Percentiles rank a stretch among this genome's conserved stretches.
Evolutionary conservation across 139 green algal species (phyloP).

Genomic region (Gonium pectorale): DNA sequence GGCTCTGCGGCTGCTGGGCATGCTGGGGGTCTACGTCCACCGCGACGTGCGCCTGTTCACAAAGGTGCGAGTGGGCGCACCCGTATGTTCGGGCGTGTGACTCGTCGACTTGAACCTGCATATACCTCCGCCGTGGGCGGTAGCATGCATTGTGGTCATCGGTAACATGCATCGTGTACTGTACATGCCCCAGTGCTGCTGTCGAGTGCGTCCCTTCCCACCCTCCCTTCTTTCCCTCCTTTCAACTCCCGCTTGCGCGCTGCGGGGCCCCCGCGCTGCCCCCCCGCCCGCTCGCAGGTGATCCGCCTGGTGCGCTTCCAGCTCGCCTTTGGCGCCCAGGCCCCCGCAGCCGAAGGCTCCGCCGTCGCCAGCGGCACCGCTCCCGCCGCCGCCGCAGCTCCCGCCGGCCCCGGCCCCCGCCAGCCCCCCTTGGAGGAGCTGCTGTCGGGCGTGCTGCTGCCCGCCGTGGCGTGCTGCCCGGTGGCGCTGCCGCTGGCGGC

Average conservation of each 20-base stretch:
- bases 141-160: too few relatives aligned
- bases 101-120: too few relatives aligned
- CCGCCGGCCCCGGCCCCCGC: background rate
- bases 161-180: too few relatives aligned
- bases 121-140: too few relatives aligned
- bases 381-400: background rate
- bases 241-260: background rate
- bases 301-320: slow-evolving; percentile 54
- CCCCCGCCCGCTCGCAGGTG: slow-evolving; percentile 33
- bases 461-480: slow-evolving; percentile 69
- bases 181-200: too few relatives aligned
- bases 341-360: background rate
- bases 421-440: slow-evolving; percentile 54
- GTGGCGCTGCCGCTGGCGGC: slow-evolving; percentile 63
- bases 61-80: slow-evolving; percentile 31
- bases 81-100: too few relatives aligned
- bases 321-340: background rate
- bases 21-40: slow-evolving; percentile 58
- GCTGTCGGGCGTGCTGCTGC: slow-evolving; percentile 70
- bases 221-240: background rate
- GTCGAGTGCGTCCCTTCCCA: too few relatives aligned
- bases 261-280: background rate
- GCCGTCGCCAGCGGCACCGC: background rate
- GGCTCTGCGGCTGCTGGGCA: slow-evolving; percentile 45
- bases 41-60: slow-evolving; percentile 49